Evolutionary conservation across 2,329 filamentous ascomycete genomes (phyloP).

Genomic region (Ophiostoma montium): DNA sequence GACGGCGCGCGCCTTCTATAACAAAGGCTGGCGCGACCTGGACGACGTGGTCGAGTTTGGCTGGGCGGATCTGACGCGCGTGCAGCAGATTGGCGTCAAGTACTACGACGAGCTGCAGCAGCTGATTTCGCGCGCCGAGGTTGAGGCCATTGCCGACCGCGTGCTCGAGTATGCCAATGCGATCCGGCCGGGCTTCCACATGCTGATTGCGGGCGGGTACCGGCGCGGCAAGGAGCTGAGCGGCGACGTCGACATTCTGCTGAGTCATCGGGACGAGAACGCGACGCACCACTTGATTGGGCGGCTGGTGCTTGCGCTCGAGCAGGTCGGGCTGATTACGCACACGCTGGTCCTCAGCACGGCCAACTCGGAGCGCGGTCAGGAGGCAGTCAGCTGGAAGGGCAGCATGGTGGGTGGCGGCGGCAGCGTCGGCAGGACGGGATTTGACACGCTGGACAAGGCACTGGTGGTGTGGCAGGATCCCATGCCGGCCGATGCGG

Average conservation of each 20-base stretch:
- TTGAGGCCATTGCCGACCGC: conserved; percentile 49
- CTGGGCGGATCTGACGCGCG: conserved; percentile 59
- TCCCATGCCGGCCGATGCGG: conserved; percentile 24
- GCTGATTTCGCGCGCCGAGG: conserved; percentile 59
- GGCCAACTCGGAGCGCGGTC: conserved; percentile 57
- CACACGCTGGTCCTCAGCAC: conserved; percentile 63
- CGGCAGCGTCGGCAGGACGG: conserved; percentile 27
- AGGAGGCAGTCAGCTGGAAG: conserved; percentile 42
- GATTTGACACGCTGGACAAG: conserved; percentile 85
- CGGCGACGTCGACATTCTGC: conserved; percentile 75
- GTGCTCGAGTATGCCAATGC: conserved; percentile 54
- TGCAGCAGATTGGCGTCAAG: conserved; percentile 89
- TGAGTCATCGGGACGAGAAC: conserved; percentile 61
- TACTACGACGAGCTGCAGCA: conserved; percentile 75
- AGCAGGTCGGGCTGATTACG: conserved; percentile 57
- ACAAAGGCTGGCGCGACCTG: conserved; percentile 64
- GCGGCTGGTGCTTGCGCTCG: conserved; percentile 57
- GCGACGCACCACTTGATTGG: conserved; percentile 58
- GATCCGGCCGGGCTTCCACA: conserved; percentile 40
- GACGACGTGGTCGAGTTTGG: conserved; percentile 77
- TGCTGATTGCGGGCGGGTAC: conserved; percentile 64
- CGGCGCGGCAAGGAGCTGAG: conserved; percentile 58
- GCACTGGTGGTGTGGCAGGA: conserved; percentile 87
- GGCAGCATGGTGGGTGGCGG: conserved; percentile 22
- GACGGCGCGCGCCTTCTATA: conserved; percentile 70